phyloP scores from a whole-genome alignment of 2,329 filamentous ascomycete genomes.

The Thyridium curvatum region DNA sequence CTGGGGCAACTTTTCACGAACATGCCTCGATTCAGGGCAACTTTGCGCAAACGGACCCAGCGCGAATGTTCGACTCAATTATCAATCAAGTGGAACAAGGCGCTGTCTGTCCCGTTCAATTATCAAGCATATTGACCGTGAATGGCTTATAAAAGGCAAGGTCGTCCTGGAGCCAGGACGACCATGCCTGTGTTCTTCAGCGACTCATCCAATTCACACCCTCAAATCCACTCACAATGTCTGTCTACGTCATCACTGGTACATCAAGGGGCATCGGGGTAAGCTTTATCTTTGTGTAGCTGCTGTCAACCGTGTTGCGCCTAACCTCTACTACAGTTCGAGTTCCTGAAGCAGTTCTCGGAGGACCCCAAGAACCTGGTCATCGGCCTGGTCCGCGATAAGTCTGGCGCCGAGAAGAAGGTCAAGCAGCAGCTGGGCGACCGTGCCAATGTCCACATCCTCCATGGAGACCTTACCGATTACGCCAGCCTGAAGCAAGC shows the following conservation, averaged over 20 bases:
- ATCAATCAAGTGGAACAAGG: too few species aligned
- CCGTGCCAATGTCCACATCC: constrained; percentile 35
- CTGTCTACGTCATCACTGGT: constrained; percentile 15
- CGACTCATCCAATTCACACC: too few species aligned
- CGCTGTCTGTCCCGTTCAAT: too few species aligned
- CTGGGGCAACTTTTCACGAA: too few species aligned
- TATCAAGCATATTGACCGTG: too few species aligned
- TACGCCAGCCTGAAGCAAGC: constrained; percentile 27
- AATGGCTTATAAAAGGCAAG: too few species aligned
- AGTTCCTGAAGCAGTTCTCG: constrained; percentile 39
- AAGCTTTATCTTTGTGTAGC: constrained; percentile 1
- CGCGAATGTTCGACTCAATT: too few species aligned
- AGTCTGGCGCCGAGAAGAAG: constrained; percentile 33
- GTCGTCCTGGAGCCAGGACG: too few species aligned
- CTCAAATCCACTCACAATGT: constrained; percentile 11
- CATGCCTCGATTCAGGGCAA: too few species aligned
- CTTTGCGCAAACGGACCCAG: too few species aligned
- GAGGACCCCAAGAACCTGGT: constrained; percentile 33
- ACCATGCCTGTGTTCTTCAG: too few species aligned
- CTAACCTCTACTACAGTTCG: constrained; percentile 29
- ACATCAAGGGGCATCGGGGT: constrained; percentile 15
- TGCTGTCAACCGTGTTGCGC: not conserved
- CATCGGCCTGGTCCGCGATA: constrained; percentile 42
- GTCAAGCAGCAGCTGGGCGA: constrained; percentile 29
- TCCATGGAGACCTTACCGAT: constrained; percentile 37